Evolutionary conservation across 1,284 basidiomycete species (phyloP).

Genomic region (Ustilago trichophora): DNA sequence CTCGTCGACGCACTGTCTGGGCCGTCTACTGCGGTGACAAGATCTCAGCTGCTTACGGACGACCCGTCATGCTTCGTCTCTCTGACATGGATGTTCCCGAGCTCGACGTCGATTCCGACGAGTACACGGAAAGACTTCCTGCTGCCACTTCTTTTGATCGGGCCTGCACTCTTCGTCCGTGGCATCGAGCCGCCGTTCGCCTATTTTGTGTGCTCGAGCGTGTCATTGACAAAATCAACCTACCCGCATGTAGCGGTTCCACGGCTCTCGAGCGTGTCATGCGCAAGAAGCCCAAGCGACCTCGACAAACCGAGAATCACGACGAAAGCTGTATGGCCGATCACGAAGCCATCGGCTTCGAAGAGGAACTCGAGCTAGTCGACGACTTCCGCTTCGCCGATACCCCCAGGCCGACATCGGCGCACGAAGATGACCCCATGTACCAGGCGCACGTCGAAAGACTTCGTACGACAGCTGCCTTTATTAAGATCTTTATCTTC

Average conservation of each 20-base stretch:
- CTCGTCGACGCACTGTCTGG: constrained; percentile 42
- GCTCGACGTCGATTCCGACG: constrained; percentile 38
- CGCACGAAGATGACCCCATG: constrained; percentile 43
- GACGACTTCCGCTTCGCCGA: constrained; percentile 43
- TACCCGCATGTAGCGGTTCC: constrained; percentile 43
- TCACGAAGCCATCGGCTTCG: constrained; percentile 43
- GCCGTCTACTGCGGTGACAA: constrained; percentile 50
- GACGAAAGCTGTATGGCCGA: constrained; percentile 49
- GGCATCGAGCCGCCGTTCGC: constrained; percentile 43
- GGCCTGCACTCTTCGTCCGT: constrained; percentile 38
- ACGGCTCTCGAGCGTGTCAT: constrained; percentile 41
- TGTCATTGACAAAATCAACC: constrained; percentile 51
- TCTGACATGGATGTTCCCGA: constrained; percentile 50
- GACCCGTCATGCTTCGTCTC: constrained; percentile 43
- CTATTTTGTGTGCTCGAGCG: constrained; percentile 46
- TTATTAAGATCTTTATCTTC: constrained; percentile 49
- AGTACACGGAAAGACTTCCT: constrained; percentile 42
- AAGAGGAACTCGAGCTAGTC: constrained; percentile 40
- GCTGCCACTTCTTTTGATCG: constrained; percentile 44
- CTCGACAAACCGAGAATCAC: constrained; percentile 39
- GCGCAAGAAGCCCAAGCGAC: constrained; percentile 46
- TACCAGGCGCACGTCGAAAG: constrained; percentile 42
- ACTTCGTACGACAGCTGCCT: constrained; percentile 41
- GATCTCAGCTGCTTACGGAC: constrained; percentile 45
- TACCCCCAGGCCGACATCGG: constrained; percentile 31